Percentiles rank a stretch among this genome's conserved stretches.
phyloP scores from a whole-genome alignment of 163 green algal genomes.

The Picocystis sp. region DNA sequence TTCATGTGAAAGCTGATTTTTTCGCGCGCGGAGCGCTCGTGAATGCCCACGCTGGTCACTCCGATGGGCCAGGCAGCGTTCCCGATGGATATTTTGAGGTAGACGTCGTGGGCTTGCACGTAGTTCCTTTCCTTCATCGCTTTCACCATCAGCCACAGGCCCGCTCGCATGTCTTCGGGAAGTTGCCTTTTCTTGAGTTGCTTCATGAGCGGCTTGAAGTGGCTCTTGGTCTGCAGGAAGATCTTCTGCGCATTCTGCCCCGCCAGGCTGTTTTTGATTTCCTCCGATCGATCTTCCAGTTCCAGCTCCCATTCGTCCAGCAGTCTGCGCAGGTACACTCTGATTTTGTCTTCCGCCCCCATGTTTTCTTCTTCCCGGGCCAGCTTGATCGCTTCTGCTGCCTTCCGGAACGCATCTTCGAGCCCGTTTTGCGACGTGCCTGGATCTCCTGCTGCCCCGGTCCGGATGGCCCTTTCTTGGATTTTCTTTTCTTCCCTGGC shows the following conservation, averaged over 20 bases:
- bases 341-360: background rate
- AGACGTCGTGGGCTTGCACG: constrained; percentile 51
- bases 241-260: constrained; percentile 10
- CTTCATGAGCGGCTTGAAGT: constrained; percentile 72
- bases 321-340: constrained; percentile 1
- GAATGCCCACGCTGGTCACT: constrained; percentile 91
- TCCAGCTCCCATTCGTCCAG: constrained; percentile 63
- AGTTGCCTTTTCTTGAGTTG: constrained; percentile 46
- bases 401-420: constrained; percentile 29
- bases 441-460: background rate
- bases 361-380: constrained; percentile 9
- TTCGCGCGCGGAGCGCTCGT: constrained; percentile 87
- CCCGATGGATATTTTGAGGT: constrained; percentile 84
- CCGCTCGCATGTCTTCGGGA: constrained; percentile 24
- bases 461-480: constrained; percentile 9
- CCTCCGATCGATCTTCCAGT: constrained; percentile 34
- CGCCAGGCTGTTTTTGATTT: constrained; percentile 49
- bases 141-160: constrained; percentile 42
- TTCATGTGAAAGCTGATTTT: constrained; percentile 43
- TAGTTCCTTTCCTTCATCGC: constrained; percentile 62
- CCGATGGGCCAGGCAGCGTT: constrained; percentile 96
- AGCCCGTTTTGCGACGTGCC: constrained; percentile 16
- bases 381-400: constrained; percentile 27
- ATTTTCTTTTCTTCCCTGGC: constrained; percentile 13
- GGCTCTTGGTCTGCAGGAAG: constrained; percentile 28